A percentile compares a stretch with the other conserved stretches of the same genome.
Conservation (phyloP, 257 asterid species). For the Solanum rostratum region DNA sequence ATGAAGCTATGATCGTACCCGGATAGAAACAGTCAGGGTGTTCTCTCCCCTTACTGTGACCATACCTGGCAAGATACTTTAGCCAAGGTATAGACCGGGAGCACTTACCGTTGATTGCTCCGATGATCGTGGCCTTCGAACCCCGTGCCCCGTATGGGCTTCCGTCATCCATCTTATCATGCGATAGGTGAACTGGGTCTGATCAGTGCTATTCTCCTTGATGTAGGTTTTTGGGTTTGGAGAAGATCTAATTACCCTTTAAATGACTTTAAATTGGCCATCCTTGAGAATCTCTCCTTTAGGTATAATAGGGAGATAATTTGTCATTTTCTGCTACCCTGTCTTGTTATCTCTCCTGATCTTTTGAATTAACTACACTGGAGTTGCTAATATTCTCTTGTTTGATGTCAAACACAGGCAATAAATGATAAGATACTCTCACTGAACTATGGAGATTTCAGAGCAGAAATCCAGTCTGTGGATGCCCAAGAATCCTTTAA, state of each 20-base stretch:
- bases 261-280: neutral
- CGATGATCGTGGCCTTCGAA: no score
- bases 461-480: conserved; percentile 72
- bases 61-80: no score
- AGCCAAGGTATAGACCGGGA: no score
- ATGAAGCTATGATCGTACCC: no score
- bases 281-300: neutral
- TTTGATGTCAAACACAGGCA: conserved; percentile 37
- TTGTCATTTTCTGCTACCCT: neutral
- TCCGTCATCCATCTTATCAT: no score
- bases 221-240: neutral
- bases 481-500: conserved; percentile 72
- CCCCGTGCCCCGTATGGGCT: no score
- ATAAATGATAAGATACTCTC: conserved; percentile 72
- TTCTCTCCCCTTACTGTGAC: no score
- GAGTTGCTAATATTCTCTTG: neutral
- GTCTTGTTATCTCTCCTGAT: neutral
- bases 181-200: no score
- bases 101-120: no score
- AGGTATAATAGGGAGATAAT: neutral
- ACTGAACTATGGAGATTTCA: conserved; percentile 51
- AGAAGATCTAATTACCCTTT: neutral
- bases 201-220: no score
- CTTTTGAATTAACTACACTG: neutral
- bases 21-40: no score